Evolutionary conservation across 2,329 filamentous ascomycete species (phyloP), one percentile per base, ranked within the genome.

Genomic region (Beauveria caledonica): DNA sequence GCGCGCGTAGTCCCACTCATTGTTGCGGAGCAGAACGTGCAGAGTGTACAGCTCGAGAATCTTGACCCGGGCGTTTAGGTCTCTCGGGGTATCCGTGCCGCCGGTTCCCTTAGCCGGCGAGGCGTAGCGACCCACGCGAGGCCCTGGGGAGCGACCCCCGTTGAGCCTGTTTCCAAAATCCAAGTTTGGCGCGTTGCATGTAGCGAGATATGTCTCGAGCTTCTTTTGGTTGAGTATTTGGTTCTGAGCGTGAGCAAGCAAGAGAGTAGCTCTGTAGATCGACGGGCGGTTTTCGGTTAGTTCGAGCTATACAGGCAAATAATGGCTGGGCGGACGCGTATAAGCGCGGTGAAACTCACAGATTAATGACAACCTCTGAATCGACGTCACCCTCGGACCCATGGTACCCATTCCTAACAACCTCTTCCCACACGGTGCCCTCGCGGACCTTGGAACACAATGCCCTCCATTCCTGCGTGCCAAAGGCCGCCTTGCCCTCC

Each of bases 41-140:
- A 99, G 81, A 1, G 92, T 95, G 73, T 97, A 99, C 9, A 99
- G 81, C 75, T 99, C 94, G 55, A 99, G 84, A 46, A 99, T 89
- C 76, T 95, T 96, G 64, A 97, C 86, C 50, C 92, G 84, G 5
- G 90, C 86, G 66, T 89, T 87, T 40, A 96, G 83, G 70, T 96
- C 91, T 63, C 90, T 86, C 0, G 91, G 91, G 0, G 91, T 95
- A 69, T 91, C 86, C 45, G 91, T 86, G 62, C 90, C 90, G 62
- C 82, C 84, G 17, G 76, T 68, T 39, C 76, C 77, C 64, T 74
- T 79, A 19, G 79, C 77, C 1, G 75, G 75, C 21, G 80, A 80
- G 52, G 73, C 73, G 62, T 76, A 74, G 36, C 78, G 68, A 63
- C 69, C 65, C 50, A 69, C 65, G 58, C 72, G 69, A 15, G 72